These are phyloP conservation scores for Yarrowia porcina DNA, from an alignment of 805 yeast species.

Conservation along the genomic window DNA sequence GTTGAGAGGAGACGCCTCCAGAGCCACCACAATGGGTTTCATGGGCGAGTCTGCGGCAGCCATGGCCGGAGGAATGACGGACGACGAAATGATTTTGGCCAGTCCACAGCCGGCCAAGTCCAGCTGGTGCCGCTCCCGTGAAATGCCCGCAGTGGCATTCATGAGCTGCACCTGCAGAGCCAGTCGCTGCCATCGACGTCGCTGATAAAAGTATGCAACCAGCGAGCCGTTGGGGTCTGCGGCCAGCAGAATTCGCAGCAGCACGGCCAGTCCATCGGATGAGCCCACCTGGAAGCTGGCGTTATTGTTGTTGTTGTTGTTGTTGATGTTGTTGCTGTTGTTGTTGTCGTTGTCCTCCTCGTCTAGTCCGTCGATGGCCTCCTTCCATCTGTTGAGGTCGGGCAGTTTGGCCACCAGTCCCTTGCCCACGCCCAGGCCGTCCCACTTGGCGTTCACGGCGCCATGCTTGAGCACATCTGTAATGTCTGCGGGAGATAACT, in stretches of 20 bases:
- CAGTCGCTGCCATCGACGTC: conserved; percentile 22
- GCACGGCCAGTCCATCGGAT: conserved; percentile 21
- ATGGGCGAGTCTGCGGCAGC: conserved; percentile 25
- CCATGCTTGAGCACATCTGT: conserved; percentile 13
- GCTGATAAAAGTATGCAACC: conserved; percentile 24
- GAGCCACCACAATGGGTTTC: conserved; percentile 28
- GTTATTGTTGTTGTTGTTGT: conserved; percentile 1
- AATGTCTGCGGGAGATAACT: conserved; percentile 6
- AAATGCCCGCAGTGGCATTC: conserved; percentile 19
- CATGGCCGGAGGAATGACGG: conserved; percentile 17
- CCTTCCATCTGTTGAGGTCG: conserved; percentile 16
- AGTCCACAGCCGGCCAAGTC: conserved; percentile 16
- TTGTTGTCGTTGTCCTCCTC: conserved; percentile 20
- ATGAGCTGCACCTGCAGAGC: conserved; percentile 19
- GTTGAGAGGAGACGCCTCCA: conserved; percentile 32
- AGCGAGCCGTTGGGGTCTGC: conserved; percentile 23
- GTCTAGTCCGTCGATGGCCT: conserved; percentile 18
- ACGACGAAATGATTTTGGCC: conserved; percentile 13
- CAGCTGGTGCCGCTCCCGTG: conserved; percentile 24
- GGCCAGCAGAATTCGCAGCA: conserved; percentile 23
- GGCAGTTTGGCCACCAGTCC: conserved; percentile 1
- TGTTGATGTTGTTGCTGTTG: conserved; percentile 6
- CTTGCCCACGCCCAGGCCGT: conserved; percentile 14
- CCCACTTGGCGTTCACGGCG: background rate
- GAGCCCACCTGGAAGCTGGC: background rate